These are phyloP conservation scores for Lotus japonicus DNA, from an alignment of 306 rosid species.

Conservation along the genomic window DNA sequence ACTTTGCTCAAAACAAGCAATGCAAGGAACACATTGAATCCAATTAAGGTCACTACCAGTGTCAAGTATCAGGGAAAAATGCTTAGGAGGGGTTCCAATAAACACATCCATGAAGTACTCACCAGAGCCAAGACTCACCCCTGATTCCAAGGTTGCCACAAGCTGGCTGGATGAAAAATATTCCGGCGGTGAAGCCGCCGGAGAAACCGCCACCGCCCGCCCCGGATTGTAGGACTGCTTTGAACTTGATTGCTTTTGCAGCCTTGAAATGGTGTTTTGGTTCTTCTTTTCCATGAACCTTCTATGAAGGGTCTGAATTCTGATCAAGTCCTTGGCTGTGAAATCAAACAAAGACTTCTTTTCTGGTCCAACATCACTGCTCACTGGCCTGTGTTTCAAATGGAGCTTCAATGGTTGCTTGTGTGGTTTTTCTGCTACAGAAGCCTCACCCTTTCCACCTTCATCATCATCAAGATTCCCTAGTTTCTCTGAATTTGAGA, in stretches of 20 bases:
- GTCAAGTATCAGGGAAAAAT: slow-evolving; percentile 78
- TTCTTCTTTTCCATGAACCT: slow-evolving; percentile 77
- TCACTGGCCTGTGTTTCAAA: slow-evolving; percentile 41
- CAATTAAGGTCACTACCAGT: slow-evolving; percentile 98
- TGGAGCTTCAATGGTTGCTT: slow-evolving; percentile 58
- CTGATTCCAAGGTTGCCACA: slow-evolving; percentile 86
- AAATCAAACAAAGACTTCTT: slow-evolving; percentile 39
- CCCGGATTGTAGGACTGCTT: slow-evolving; percentile 11
- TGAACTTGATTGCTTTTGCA: slow-evolving; percentile 28
- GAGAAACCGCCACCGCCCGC: slow-evolving; percentile 7
- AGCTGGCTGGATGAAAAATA: slow-evolving; percentile 49
- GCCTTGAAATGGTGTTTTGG: slow-evolving; percentile 64
- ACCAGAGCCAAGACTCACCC: slow-evolving; percentile 94
- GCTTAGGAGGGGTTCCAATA: slow-evolving; percentile 90
- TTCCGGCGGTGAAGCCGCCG: slow-evolving; percentile 49
- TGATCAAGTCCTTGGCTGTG: slow-evolving; percentile 51
- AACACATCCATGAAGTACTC: slow-evolving; percentile 98
- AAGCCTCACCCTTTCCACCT: slow-evolving; percentile 1
- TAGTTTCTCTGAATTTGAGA: slow-evolving; percentile 27
- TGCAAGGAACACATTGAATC: slow-evolving; percentile 93
- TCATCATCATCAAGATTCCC: slow-evolving; percentile 18
- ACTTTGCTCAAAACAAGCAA: slow-evolving; percentile 83
- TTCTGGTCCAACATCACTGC: slow-evolving; percentile 31
- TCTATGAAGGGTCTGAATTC: slow-evolving; percentile 75
- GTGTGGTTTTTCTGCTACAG: not conserved